Percentiles rank a stretch among this genome's conserved stretches.
Evolutionary conservation across 2,329 filamentous ascomycete genomes (phyloP).

Genomic region (Alternaria viburni): DNA sequence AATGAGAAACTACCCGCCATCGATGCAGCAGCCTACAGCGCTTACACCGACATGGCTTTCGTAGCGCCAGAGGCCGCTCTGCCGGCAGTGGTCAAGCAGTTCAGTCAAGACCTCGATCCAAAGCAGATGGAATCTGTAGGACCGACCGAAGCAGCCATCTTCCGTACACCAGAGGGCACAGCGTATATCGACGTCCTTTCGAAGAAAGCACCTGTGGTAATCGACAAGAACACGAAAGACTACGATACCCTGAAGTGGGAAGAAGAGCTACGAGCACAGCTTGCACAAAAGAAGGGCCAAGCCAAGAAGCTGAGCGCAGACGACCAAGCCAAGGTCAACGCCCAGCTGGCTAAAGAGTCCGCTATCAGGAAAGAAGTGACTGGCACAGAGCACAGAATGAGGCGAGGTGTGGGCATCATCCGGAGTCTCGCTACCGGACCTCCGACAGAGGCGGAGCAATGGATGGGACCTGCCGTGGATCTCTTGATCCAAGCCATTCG

Average conservation of each 20-base stretch:
- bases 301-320: constrained; percentile 90
- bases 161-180: constrained; percentile 86
- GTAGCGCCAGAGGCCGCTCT: constrained; percentile 86
- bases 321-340: constrained; percentile 87
- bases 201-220: constrained; percentile 74
- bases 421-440: constrained; percentile 81
- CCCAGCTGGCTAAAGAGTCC: constrained; percentile 86
- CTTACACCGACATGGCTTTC: constrained; percentile 90
- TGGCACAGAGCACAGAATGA: constrained; percentile 71
- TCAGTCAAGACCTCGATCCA: constrained; percentile 75
- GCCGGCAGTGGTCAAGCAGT: constrained; percentile 74
- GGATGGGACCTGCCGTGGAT: constrained; percentile 83
- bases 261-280: constrained; percentile 82
- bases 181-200: constrained; percentile 89
- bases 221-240: constrained; percentile 91
- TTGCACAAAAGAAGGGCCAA: constrained; percentile 92
- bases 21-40: constrained; percentile 77
- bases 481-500: constrained; percentile 76
- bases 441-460: constrained; percentile 84
- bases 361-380: constrained; percentile 77
- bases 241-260: constrained; percentile 98
- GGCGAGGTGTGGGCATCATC: constrained; percentile 86
- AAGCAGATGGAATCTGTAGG: constrained; percentile 74
- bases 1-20: constrained; percentile 49
- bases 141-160: constrained; percentile 89